Base-by-base conservation (phyloP, 1,139 yeast genomes). In the Spathaspora sp. region DNA sequence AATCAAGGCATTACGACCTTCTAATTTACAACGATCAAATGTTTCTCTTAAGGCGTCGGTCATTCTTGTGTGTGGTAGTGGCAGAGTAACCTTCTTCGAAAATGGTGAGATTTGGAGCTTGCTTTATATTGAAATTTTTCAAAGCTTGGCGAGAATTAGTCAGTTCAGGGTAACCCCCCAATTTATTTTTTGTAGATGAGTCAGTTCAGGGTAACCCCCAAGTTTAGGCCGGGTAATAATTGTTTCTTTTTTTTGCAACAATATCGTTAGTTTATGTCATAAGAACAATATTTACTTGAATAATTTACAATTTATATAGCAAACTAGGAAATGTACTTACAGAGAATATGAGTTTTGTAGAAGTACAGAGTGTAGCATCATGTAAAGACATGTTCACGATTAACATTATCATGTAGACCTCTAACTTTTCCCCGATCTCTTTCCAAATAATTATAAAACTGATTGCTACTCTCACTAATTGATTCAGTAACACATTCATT, bases 1-100 rank as follows among this genome's bases (percentile, higher is more conserved):
- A 44, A 95, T 86, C 58, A 93, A 76, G 43, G 97, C 98, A 61
- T 86, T 84, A 58, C 99, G 87, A 56, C 84, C 78, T 62, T 86
- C 91, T 42, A 73, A 67, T 59, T 84, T 83, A 59, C 93, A 88
- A 60, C 78, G 78, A 26, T 78, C 80, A 65, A 87, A 87, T 1
- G 93, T 84, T 59, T 83, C 81, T 73, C 81, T 85, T 47, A 87
- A 65, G 55, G 77, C 78, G 45, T 80, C 73, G 44, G 95, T 78
- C 95, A 87, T 87, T 25, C 15, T 37, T 36, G 41, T 15, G 2
- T 40, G 29, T 17, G 39, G 17, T 47, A 16, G 16, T n/a, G 9
- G 3, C 15, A n/a, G 11, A 9, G 27, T 9, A 25, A 25, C 27
- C 27, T 25, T n/a, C 15, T n/a, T 13, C 9, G 20, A 18, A 20